Evolutionary conservation across 225 moss, liverwort and hornwort genomes (phyloP), one percentile per base, ranked within the genome.

Genomic region (Physcomitrellopsis africana): DNA sequence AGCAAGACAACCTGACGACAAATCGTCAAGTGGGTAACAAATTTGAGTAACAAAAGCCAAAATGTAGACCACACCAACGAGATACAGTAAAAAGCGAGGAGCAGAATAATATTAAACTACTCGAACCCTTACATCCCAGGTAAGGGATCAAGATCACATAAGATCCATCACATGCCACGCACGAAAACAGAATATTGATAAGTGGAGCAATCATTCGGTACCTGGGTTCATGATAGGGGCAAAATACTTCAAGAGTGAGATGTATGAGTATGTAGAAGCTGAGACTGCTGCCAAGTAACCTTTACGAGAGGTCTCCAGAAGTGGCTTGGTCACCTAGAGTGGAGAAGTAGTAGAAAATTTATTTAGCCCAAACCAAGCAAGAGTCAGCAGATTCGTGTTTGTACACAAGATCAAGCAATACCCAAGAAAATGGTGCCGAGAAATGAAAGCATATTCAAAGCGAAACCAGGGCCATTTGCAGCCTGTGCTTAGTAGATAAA

Each of bases 251-350:
- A 97, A 80, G 23, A 97, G 82, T 18, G 97, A 90, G 59, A 94
- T 78, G 51, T 94, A 97, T 15, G 97, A 97, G 84, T 97, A 97
- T 63, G 73, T 76, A 23, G 97, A 97, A 26, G 97, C 97, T 46
- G 97, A 97, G 22, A 97, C 64, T 57, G 97, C 97, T 66, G 97
- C 97, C 68, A 97, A 73, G 58, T 97, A 97, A 58, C 97, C 97
- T 74, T 90, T 94, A 46, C 97, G 86, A 49, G 97, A 91, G 9
- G 97, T 97, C 72, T 97, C 94, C 73, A 97, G 79, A 62, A 94
- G 91, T 37, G 93, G 90, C 80, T 97, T 97, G 3, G 94, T 94
- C 20, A 97, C 97, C 96, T 96, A 81, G 13, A 27, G 12, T 37
- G 32, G 32, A 37, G 73, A 54, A 82, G 7, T 7, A 24, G n/a